Evolutionary conservation across 495 filamentous ascomycete species (phyloP), one percentile per base, ranked within the genome.

Genomic region (Neurospora tetraspora): DNA sequence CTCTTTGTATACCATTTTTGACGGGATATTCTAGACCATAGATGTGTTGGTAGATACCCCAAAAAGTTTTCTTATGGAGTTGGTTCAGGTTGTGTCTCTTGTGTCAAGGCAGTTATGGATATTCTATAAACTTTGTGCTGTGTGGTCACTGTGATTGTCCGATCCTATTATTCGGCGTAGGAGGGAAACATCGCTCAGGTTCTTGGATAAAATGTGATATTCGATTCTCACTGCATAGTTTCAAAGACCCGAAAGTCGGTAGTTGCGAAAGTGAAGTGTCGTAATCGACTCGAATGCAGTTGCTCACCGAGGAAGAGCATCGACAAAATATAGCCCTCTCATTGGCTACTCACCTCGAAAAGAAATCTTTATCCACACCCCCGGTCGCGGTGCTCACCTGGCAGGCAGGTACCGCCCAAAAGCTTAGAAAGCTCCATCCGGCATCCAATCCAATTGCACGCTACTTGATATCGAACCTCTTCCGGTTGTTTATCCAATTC

Each of bases 341-440:
- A 78, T 78, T 78, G 77, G 77, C 68, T 12, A 14, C 77, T 69
- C 68, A 71, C 74, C 71, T 8, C 1, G 20, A 70, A 75, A 74
- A 61, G 53, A 61, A 47, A 34, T 61, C 12, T 61, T 61, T 16
- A 61, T 61, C 53, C 27, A 61, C 53, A 34, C 3, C 45, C 45
- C 45, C 47, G 47, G 47, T 59, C 11, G 53, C 27, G 23, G 53
- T 65, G 1, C 27, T 61, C 53, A 34, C 23, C 27, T 65, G 53
- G 27, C 27, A 65, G 31, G 31, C 27, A 61, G 12, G 40, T 36
- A 16, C 45, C 40, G 39, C 74, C 69, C 71, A 73, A 71, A 73
- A 69, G 36, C 68, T 39, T 20, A 9, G 18, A 23, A 6, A 11
- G 45, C 11, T 59, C 23, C 53, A 14, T 12, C 23, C 38, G 3